A percentile compares a stretch with the other conserved stretches of the same genome.
Conservation (phyloP, 2,329 filamentous ascomycete genomes). For the Diaporthe sp. region DNA sequence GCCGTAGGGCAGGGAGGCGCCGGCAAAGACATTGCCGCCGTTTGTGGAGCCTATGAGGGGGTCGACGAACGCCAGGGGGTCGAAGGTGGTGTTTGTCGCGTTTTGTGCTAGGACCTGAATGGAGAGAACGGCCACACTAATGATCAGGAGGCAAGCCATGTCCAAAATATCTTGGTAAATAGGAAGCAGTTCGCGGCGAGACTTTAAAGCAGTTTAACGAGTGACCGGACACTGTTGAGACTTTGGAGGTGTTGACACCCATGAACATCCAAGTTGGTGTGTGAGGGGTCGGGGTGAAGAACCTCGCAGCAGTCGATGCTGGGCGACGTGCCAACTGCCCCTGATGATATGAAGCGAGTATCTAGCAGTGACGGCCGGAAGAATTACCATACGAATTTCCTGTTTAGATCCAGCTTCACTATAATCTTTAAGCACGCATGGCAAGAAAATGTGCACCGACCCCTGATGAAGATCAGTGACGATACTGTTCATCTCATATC, state of each 20-base stretch:
- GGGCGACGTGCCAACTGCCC: neutral
- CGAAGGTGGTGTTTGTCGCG: constrained; percentile 29
- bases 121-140: neutral
- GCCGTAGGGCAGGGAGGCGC: constrained; percentile 68
- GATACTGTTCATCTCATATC: neutral
- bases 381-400: neutral
- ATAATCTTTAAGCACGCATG: neutral
- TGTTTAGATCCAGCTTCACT: too few species aligned
- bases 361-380: too few species aligned
- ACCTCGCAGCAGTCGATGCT: neutral
- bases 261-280: neutral
- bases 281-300: neutral
- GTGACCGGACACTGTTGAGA: neutral
- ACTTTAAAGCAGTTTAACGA: neutral
- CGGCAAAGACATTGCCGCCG: constrained; percentile 71
- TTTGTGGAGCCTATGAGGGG: constrained; percentile 69
- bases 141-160: neutral
- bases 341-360: neutral
- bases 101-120: neutral
- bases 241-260: too few species aligned
- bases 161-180: neutral
- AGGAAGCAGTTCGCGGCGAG: neutral
- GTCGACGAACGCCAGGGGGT: constrained; percentile 52
- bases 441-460: too few species aligned
- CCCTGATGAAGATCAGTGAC: neutral